Percentiles rank a stretch among this genome's conserved stretches.
phyloP scores from a whole-genome alignment of 1,284 basidiomycete genomes.

The Lignosus rhinocerotis region DNA sequence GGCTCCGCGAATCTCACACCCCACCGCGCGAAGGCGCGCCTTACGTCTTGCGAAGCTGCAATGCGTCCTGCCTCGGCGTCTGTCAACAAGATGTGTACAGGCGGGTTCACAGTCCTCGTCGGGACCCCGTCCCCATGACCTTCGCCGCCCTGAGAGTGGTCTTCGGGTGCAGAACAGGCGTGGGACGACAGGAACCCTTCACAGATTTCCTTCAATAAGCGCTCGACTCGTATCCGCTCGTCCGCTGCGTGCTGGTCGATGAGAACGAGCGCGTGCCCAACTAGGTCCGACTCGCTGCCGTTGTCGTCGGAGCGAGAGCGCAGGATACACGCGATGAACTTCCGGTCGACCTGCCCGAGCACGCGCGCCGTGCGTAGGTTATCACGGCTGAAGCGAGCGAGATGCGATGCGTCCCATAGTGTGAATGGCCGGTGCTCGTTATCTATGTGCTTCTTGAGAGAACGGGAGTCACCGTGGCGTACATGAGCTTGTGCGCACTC shows the following conservation, averaged over 20 bases:
- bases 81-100: constrained; percentile 63
- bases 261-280: constrained; percentile 56
- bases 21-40: constrained; percentile 64
- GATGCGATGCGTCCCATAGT: constrained; percentile 17
- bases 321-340: constrained; percentile 81
- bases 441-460: background rate
- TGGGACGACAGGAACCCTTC: constrained; percentile 47
- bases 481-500: constrained; percentile 5
- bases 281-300: background rate
- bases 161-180: background rate
- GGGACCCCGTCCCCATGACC: constrained; percentile 35
- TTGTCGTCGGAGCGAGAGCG: background rate
- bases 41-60: constrained; percentile 40
- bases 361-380: constrained; percentile 58
- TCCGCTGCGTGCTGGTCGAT: constrained; percentile 97
- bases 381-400: constrained; percentile 47
- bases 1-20: constrained; percentile 58
- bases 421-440: background rate
- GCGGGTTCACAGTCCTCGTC: constrained; percentile 47
- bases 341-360: constrained; percentile 84
- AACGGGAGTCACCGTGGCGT: background rate
- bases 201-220: constrained; percentile 73
- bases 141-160: constrained; percentile 11
- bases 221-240: constrained; percentile 87
- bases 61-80: constrained; percentile 59